Conservation (phyloP, 2,329 filamentous ascomycete species). For the Ascosphaera acerosa region DNA sequence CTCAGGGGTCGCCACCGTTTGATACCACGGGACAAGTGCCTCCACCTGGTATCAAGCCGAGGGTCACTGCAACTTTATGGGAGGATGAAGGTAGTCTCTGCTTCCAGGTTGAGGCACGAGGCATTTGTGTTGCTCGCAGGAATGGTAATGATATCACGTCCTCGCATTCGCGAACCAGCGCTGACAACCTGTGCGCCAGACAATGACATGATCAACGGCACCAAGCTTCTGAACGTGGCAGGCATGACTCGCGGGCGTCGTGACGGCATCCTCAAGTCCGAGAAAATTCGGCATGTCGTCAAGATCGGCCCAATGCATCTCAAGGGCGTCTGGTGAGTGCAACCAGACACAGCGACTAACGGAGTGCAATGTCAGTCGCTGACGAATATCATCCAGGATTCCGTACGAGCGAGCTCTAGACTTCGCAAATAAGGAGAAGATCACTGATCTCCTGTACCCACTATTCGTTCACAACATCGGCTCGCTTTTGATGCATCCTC, state of each 20-base stretch:
- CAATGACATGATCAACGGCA: conserved; percentile 98
- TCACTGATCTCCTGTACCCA: conserved; percentile 82
- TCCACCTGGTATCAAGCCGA: conserved; percentile 82
- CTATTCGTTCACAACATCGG: conserved; percentile 96
- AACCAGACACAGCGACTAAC: background rate
- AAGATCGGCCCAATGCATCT: conserved; percentile 99
- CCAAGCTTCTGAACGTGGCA: conserved; percentile 86
- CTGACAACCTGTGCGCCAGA: conserved; percentile 33
- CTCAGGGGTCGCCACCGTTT: conserved; percentile 30
- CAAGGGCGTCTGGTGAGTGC: conserved; percentile 75
- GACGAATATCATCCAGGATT: conserved; percentile 38
- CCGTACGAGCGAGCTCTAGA: conserved; percentile 93
- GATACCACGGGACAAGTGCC: conserved; percentile 84
- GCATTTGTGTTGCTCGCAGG: conserved; percentile 79
- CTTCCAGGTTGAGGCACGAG: conserved; percentile 90
- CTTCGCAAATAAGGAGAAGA: conserved; percentile 99
- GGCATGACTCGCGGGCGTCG: conserved; percentile 91
- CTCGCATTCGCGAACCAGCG: background rate
- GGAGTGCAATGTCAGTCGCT: conserved; percentile 3
- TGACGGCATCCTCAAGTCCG: conserved; percentile 92
- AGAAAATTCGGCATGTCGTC: conserved; percentile 88
- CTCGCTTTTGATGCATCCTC: conserved; percentile 75
- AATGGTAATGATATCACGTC: conserved; percentile 38
- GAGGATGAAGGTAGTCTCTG: conserved; percentile 94
- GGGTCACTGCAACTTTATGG: conserved; percentile 91